Conservation (phyloP, 2,329 filamentous ascomycete genomes). For the Botrytis paeoniae region DNA sequence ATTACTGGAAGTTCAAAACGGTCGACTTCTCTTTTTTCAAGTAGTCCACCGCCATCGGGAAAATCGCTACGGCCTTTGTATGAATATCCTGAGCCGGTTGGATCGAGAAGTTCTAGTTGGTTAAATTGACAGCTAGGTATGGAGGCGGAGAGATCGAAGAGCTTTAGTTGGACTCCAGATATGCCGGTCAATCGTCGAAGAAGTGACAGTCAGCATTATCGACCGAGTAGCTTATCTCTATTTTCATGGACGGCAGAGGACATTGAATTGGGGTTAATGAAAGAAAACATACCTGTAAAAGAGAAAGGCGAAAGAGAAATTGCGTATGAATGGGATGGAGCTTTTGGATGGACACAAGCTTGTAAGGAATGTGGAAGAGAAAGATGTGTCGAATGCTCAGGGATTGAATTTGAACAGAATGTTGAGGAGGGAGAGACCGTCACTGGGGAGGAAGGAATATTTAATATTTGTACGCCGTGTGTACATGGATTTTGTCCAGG, state of each 20-base stretch:
- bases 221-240: not conserved
- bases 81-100: slow-evolving; percentile 5
- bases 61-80: not conserved
- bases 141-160: not conserved
- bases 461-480: slow-evolving; percentile 11
- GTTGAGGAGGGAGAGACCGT: not conserved
- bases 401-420: slow-evolving; percentile 6
- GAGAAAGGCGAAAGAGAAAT: not conserved
- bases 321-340: slow-evolving; percentile 17
- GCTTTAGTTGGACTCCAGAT: not conserved
- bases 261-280: not conserved
- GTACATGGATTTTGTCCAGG: slow-evolving; percentile 14
- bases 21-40: not conserved
- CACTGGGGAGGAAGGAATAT: not conserved
- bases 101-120: slow-evolving; percentile 11
- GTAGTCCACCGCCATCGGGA: not conserved
- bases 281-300: too few relatives aligned
- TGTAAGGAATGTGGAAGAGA: slow-evolving; percentile 8
- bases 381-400: slow-evolving; percentile 4
- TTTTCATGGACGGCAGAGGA: slow-evolving; percentile 12
- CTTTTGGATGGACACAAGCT: slow-evolving; percentile 8
- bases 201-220: not conserved
- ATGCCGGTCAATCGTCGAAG: not conserved
- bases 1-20: not conserved
- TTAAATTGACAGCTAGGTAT: not conserved